These are phyloP conservation scores for Candida dubliniensis DNA, from an alignment of 1,139 yeast species.

Conservation along the genomic window DNA sequence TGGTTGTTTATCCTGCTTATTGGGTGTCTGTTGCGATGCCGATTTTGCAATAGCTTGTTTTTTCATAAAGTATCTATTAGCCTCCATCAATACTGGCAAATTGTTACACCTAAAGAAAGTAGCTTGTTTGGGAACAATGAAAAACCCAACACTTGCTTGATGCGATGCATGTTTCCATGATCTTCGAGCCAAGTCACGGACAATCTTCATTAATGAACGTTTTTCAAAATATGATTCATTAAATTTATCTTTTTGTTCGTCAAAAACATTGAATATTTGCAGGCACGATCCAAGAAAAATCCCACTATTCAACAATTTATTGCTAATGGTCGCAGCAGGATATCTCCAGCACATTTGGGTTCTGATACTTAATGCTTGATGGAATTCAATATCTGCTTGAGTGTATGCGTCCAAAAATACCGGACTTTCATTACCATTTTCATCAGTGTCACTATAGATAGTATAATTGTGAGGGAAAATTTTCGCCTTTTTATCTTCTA, in stretches of 20 bases:
- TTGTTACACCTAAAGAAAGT: slow-evolving; percentile 77
- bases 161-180: slow-evolving; percentile 78
- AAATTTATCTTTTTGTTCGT: slow-evolving; percentile 30
- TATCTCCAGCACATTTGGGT: slow-evolving; percentile 89
- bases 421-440: slow-evolving; percentile 48
- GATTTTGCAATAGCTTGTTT: slow-evolving; percentile 37
- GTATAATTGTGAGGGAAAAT: slow-evolving; percentile 52
- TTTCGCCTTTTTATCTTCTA: slow-evolving; percentile 67
- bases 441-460: slow-evolving; percentile 45
- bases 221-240: slow-evolving; percentile 38
- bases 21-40: slow-evolving; percentile 18
- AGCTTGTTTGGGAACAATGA: slow-evolving; percentile 63
- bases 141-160: slow-evolving; percentile 64
- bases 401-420: slow-evolving; percentile 71
- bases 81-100: slow-evolving; percentile 82
- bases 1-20: slow-evolving; percentile 48
- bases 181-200: slow-evolving; percentile 85
- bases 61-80: slow-evolving; percentile 79
- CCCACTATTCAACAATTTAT: slow-evolving; percentile 71
- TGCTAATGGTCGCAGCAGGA: slow-evolving; percentile 75
- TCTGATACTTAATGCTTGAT: slow-evolving; percentile 72
- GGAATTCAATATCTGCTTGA: slow-evolving; percentile 61
- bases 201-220: slow-evolving; percentile 64
- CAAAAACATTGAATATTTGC: slow-evolving; percentile 44
- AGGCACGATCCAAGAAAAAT: slow-evolving; percentile 70